Conservation (phyloP, 164 flowering plant species). For the Berberis vulgaris region DNA sequence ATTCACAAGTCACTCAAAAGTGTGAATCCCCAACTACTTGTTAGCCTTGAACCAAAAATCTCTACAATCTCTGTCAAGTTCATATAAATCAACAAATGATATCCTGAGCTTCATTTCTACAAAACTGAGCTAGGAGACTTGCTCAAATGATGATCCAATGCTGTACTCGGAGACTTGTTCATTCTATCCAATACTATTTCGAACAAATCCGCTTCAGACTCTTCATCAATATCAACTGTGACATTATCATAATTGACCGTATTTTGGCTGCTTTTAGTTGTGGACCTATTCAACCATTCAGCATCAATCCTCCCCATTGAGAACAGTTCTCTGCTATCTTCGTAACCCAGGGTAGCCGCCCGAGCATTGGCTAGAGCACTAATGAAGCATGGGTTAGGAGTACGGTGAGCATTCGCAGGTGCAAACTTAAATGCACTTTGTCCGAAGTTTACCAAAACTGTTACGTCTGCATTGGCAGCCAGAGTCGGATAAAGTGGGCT, state of each 20-base stretch:
- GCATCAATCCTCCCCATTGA: slow-evolving; percentile 82
- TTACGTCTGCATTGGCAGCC: slow-evolving; percentile 53
- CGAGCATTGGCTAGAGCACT: slow-evolving; percentile 23
- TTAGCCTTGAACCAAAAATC: too few relatives aligned
- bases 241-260: slow-evolving; percentile 11
- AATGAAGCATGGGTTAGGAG: slow-evolving; percentile 85
- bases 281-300: slow-evolving; percentile 41
- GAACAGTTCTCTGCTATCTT: slow-evolving; percentile 85
- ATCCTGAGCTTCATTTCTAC: too few relatives aligned
- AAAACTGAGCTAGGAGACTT: too few relatives aligned
- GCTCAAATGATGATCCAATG: background rate
- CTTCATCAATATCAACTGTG: slow-evolving; percentile 9
- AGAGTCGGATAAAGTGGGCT: slow-evolving; percentile 74
- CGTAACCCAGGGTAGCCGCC: slow-evolving; percentile 32
- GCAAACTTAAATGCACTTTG: slow-evolving; percentile 56
- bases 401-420: slow-evolving; percentile 59
- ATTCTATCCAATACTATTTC: slow-evolving; percentile 23
- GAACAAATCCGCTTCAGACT: slow-evolving; percentile 23
- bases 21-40: too few relatives aligned
- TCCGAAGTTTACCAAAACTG: slow-evolving; percentile 65
- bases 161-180: slow-evolving; percentile 7
- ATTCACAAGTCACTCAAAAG: too few relatives aligned
- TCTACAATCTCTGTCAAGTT: too few relatives aligned
- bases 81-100: too few relatives aligned
- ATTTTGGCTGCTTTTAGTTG: slow-evolving; percentile 15